Conservation (phyloP, 1,139 yeast species). For the Candida gigantensis region DNA sequence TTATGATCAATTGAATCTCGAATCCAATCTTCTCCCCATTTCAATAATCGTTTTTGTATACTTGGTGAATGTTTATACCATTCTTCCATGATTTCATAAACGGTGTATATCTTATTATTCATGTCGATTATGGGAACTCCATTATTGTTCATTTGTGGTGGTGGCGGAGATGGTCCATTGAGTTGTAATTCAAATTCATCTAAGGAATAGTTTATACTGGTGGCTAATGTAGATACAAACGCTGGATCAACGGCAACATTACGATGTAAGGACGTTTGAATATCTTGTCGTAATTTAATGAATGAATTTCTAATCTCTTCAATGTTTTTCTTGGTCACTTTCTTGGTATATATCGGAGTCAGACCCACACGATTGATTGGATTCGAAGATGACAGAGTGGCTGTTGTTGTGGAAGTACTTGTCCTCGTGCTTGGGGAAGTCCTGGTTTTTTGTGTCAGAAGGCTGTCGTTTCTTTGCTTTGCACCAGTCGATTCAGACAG, state of each 20-base stretch:
- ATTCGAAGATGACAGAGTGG: conserved; percentile 1
- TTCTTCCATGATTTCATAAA: conserved; percentile 19
- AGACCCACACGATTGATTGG: background rate
- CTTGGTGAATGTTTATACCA: conserved; percentile 16
- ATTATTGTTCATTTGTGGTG: conserved; percentile 1
- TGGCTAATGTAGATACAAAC: conserved; percentile 10
- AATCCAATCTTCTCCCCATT: conserved; percentile 18
- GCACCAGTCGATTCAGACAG: no score
- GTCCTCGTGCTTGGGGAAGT: no score
- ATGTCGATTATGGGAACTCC: conserved; percentile 16
- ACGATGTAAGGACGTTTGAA: conserved; percentile 10
- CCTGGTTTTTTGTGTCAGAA: no score
- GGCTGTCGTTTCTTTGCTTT: no score
- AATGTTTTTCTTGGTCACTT: conserved; percentile 11
- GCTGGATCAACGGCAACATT: conserved; percentile 13
- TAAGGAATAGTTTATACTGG: conserved; percentile 9
- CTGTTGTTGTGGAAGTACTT: conserved; percentile 1
- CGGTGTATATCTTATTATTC: conserved; percentile 17
- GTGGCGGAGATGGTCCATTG: conserved; percentile 6
- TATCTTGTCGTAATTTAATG: conserved; percentile 8
- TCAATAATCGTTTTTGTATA: conserved; percentile 13
- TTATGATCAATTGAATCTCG: conserved; percentile 19
- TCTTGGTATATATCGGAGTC: conserved; percentile 8
- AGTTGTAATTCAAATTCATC: conserved; percentile 10
- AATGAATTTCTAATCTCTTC: conserved; percentile 11